These are phyloP conservation scores for Xylariaceae sp. DNA, from an alignment of 2,329 filamentous ascomycete genomes.

Conservation along the genomic window DNA sequence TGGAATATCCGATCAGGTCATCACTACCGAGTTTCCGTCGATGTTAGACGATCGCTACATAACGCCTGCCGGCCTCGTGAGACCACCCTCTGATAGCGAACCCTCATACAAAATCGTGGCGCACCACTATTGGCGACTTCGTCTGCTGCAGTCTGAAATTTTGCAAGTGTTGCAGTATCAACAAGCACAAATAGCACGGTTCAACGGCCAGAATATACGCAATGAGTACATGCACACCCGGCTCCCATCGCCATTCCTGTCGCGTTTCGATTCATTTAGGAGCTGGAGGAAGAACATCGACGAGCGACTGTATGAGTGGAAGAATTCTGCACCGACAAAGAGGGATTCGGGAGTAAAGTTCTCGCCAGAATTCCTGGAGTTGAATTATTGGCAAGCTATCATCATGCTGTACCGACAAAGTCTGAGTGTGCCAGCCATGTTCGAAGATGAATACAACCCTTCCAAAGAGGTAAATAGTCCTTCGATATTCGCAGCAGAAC, in stretches of 20 bases:
- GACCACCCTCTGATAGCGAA: constrained; percentile 51
- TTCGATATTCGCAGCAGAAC: constrained; percentile 58
- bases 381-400: constrained; percentile 97
- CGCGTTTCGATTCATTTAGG: constrained; percentile 78
- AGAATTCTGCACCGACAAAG: constrained; percentile 71
- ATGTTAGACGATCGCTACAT: constrained; percentile 85
- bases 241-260: constrained; percentile 79
- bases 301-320: constrained; percentile 78
- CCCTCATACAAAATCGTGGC: constrained; percentile 88
- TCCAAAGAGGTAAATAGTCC: constrained; percentile 61
- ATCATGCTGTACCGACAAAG: constrained; percentile 95
- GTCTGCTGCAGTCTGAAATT: constrained; percentile 89
- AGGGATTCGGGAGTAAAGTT: constrained; percentile 83
- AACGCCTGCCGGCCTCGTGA: constrained; percentile 69
- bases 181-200: constrained; percentile 74
- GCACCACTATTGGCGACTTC: constrained; percentile 86
- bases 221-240: constrained; percentile 75
- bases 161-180: constrained; percentile 90
- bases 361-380: constrained; percentile 81
- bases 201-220: constrained; percentile 56
- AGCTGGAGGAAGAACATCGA: constrained; percentile 89
- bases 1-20: constrained; percentile 91
- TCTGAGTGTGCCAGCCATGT: constrained; percentile 75
- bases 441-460: constrained; percentile 73
- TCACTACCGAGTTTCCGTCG: constrained; percentile 92